Base-by-base conservation (phyloP, 2,329 filamentous ascomycete genomes). In the Xylogone sp. region DNA sequence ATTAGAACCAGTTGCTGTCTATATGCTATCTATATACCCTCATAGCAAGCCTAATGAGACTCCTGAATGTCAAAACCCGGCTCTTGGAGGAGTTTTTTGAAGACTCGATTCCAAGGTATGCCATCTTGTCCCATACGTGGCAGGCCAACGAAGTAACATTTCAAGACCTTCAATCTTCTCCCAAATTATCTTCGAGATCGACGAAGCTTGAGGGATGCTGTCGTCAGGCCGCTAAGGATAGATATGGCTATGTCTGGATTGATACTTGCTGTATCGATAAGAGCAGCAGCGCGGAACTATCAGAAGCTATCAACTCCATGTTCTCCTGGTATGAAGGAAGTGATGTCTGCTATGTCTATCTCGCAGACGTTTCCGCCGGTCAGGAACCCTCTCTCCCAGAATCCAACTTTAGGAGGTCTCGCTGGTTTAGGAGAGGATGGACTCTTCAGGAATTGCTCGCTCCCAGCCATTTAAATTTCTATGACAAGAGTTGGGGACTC, bases 181-280 rank as follows among this genome's bases (percentile, higher is more conserved):
- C n/a, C n/a, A n/a, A n/a, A n/a, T n/a, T n/a, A n/a, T n/a, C n/a
- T n/a, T n/a, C n/a, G n/a, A 5, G 34, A 39, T 39, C 8, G 8
- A 16, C 34, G 12, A 46, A 46, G 19, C 2, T 46, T 16, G 13
- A 31, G n/a, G n/a, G n/a, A n/a, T 45, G 20, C 12, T 54, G 50
- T 39, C 16, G 3, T 3, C 12, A 13, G 27, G 54, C 51, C 8
- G 5, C 21, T 9, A 20, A 22, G 1, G 34, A 50, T 46, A 45
- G 47, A 10, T 22, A 42, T n/a, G 29, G 31, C 7, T 56, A 53
- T 42, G 49, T 47, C 5, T 54, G 51, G 53, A 31, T 52, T 2
- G 56, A 56, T 42, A 57, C 50, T 2, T 59, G 52, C 44, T 56
- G 55, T 42, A 57, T 57, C 21, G 49, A 58, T 31, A 58, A 58